Percentiles rank a stretch among this genome's conserved stretches.
These are phyloP conservation scores for Fusarium sacchari DNA, from an alignment of 2,329 filamentous ascomycete species.

Conservation along the genomic window DNA sequence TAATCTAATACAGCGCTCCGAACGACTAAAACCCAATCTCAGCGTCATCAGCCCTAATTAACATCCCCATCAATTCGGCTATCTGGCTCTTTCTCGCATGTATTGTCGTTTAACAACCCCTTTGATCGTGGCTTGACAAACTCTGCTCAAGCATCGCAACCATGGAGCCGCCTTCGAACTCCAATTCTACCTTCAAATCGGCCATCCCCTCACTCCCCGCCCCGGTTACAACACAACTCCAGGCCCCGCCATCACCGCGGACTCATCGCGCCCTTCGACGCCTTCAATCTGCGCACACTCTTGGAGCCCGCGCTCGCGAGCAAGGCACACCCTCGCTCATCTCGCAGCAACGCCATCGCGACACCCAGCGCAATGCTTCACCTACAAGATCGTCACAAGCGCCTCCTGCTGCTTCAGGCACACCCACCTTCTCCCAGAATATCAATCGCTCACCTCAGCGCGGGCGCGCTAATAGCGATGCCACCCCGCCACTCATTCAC, in stretches of 20 bases:
- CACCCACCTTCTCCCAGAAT: constrained; percentile 23
- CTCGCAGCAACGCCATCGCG: constrained; percentile 68
- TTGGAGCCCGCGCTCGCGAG: constrained; percentile 67
- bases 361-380: constrained; percentile 52
- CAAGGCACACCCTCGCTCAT: constrained; percentile 65
- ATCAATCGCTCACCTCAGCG: constrained; percentile 61
- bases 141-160: constrained; percentile 3
- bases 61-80: background rate
- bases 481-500: constrained; percentile 55
- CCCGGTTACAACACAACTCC: constrained; percentile 56
- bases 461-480: constrained; percentile 78
- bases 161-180: constrained; percentile 34
- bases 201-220: constrained; percentile 39
- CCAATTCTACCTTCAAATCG: constrained; percentile 25
- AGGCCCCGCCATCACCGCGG: constrained; percentile 69
- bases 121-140: constrained; percentile 2
- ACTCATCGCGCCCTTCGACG: constrained; percentile 75
- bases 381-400: constrained; percentile 43
- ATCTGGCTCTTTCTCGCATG: background rate
- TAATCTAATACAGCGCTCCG: constrained; percentile 8
- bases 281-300: constrained; percentile 78
- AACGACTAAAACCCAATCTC: background rate
- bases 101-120: background rate
- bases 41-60: constrained; percentile 21
- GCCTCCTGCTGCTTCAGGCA: constrained; percentile 1